Base-by-base conservation (phyloP, 352 stramenopile genomes). In the Phytopythium kandeliae region DNA sequence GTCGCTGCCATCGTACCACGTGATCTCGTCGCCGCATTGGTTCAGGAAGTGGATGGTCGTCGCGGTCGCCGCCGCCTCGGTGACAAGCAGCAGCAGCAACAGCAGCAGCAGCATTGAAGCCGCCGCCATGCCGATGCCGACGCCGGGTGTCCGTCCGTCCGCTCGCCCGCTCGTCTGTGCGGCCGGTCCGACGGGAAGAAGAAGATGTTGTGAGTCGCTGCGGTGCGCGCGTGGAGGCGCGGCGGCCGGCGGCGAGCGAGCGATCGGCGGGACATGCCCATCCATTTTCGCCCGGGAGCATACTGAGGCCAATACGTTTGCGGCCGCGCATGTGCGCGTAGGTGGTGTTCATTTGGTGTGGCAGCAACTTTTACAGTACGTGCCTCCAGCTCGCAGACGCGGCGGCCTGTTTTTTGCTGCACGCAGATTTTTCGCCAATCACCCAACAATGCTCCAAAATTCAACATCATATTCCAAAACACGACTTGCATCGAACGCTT, bases 1-100 rank as follows among this genome's bases (percentile, higher is more conserved):
- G 19, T 35, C 25, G 35, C 54, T 63, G 37, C 66, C 66, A 34
- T 71, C 61, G 45, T 55, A 71, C 38, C 77, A 54, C 46, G 57
- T 41, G 59, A 82, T 69, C 28, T 48, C 57, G 43, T 45, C 53
- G 17, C 52, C 52, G 57, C 71, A 82, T n/a, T 64, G 48, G 53
- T 82, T 82, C 34, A 69, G 51, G 47, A 71, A 59, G 33, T 61
- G 30, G 48, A 81, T 71, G 30, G 74, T 64, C 17, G 72, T 65
- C 19, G 57, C 65, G 7, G 37, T 25, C 2, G 17, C 41, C 22
- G 37, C 44, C 17, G 62, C 38, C 10, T 24, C 13, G 19, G 37
- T 17, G 25, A 65, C 34, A 19, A 55, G 8, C 25, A 54, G 4
- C 51, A 57, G 31, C 22, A 59, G 12, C 44, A 65, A 26, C 13